phyloP scores from a whole-genome alignment of 2,329 filamentous ascomycete genomes.

The Beauveria medogensis region DNA sequence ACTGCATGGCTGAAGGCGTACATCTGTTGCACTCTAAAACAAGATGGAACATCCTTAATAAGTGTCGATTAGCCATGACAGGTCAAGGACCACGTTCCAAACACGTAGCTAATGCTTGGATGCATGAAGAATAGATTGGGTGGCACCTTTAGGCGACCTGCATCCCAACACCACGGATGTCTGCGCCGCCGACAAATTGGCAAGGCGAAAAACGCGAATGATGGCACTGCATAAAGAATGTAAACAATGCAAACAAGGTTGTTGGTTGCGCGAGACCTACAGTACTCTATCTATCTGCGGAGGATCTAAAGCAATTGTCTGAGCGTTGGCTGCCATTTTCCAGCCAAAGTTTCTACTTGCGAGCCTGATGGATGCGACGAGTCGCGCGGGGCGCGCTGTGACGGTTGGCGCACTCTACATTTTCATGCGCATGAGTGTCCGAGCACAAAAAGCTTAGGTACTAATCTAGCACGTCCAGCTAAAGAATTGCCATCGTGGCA shows the following conservation, averaged over 20 bases:
- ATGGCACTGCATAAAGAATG: background rate
- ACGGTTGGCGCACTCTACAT: background rate
- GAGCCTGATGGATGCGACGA: background rate
- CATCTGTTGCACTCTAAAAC: too few species aligned
- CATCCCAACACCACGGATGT: background rate
- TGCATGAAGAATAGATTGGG: too few species aligned
- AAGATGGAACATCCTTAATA: too few species aligned
- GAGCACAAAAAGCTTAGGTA: background rate
- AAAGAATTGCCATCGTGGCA: too few species aligned
- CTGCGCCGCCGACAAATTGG: too few species aligned
- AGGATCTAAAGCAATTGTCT: background rate
- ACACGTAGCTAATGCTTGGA: too few species aligned
- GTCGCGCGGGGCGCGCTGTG: background rate
- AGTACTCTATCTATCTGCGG: background rate
- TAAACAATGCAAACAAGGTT: background rate
- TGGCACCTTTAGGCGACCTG: too few species aligned
- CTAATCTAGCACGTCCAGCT: too few species aligned
- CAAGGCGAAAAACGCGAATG: background rate
- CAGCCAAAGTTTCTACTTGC: background rate
- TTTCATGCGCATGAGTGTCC: background rate
- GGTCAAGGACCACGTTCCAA: too few species aligned
- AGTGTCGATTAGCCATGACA: too few species aligned
- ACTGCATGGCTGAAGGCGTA: too few species aligned
- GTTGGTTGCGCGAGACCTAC: background rate
- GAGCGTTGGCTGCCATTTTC: background rate